phyloP scores from a whole-genome alignment of 2,329 filamentous ascomycete genomes.

The Cercospora canescens region DNA sequence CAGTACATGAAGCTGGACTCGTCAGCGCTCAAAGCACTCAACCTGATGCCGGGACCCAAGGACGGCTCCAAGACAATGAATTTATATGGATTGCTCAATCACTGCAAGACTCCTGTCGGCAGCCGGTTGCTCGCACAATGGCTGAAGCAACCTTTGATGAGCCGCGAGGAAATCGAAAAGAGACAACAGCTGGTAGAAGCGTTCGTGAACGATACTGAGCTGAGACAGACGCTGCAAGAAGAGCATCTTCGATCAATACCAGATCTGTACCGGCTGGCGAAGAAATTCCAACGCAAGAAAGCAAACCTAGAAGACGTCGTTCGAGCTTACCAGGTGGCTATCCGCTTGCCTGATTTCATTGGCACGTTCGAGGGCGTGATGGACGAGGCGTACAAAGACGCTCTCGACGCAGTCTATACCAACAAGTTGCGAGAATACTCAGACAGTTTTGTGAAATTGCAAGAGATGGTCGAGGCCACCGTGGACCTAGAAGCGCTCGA shows the following conservation, averaged over 20 bases:
- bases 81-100: constrained; percentile 87
- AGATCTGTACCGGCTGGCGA: constrained; percentile 88
- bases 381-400: constrained; percentile 89
- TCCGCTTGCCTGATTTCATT: constrained; percentile 86
- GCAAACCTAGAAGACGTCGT: constrained; percentile 96
- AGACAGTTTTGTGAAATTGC: constrained; percentile 78
- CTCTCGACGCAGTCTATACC: constrained; percentile 84
- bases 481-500: constrained; percentile 94
- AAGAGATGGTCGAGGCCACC: constrained; percentile 98
- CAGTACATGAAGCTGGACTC: constrained; percentile 99
- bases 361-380: constrained; percentile 88
- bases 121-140: constrained; percentile 89
- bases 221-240: constrained; percentile 95
- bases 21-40: constrained; percentile 87
- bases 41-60: constrained; percentile 92
- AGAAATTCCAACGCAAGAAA: constrained; percentile 88
- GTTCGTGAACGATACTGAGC: constrained; percentile 87
- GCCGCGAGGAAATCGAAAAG: constrained; percentile 80
- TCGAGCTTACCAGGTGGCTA: constrained; percentile 89
- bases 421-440: constrained; percentile 72
- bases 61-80: constrained; percentile 99
- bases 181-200: constrained; percentile 93
- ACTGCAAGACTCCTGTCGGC: constrained; percentile 95
- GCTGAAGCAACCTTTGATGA: constrained; percentile 98
- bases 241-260: constrained; percentile 91